A percentile compares a stretch with the other conserved stretches of the same genome.
phyloP scores from a whole-genome alignment of 768 basidiomycete species.

The Tubosaeta sp. region DNA sequence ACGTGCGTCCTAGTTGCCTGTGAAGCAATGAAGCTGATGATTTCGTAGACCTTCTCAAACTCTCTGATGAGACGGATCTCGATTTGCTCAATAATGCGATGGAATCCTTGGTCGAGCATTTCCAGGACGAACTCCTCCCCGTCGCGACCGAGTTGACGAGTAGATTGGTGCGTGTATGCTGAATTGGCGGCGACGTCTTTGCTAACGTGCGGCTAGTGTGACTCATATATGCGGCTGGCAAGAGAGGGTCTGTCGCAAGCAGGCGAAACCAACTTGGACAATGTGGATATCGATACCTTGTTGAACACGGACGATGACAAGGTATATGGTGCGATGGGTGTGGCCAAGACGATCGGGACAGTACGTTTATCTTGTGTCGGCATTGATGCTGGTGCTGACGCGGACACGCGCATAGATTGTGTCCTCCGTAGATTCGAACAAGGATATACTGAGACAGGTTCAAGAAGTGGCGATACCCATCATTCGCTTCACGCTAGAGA shows the following conservation, averaged over 20 bases:
- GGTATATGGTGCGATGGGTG: slow-evolving; percentile 82
- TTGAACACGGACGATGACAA: slow-evolving; percentile 77
- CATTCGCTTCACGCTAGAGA: slow-evolving; percentile 71
- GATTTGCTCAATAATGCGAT: slow-evolving; percentile 79
- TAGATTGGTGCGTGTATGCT: slow-evolving; percentile 54
- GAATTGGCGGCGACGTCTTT: not conserved
- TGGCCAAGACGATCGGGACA: slow-evolving; percentile 80
- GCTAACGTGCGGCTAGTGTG: slow-evolving; percentile 46
- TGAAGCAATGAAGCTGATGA: slow-evolving; percentile 1
- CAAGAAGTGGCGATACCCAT: slow-evolving; percentile 80
- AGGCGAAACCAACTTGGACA: slow-evolving; percentile 47
- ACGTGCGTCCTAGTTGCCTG: slow-evolving; percentile 39
- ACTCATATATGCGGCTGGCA: slow-evolving; percentile 76
- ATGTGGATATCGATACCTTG: slow-evolving; percentile 53
- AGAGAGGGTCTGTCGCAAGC: slow-evolving; percentile 54
- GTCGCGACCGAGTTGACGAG: slow-evolving; percentile 78
- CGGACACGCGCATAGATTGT: slow-evolving; percentile 51
- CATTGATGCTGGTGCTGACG: not conserved
- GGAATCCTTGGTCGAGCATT: slow-evolving; percentile 83
- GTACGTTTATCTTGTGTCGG: slow-evolving; percentile 36
- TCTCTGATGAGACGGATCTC: slow-evolving; percentile 88
- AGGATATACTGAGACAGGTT: slow-evolving; percentile 72
- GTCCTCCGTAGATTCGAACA: slow-evolving; percentile 64
- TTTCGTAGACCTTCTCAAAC: slow-evolving; percentile 70
- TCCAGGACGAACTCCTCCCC: slow-evolving; percentile 79